Evolutionary conservation across 2,329 filamentous ascomycete genomes (phyloP), one percentile per base, ranked within the genome.

Genomic region (Penicillium aurantiogriseum): DNA sequence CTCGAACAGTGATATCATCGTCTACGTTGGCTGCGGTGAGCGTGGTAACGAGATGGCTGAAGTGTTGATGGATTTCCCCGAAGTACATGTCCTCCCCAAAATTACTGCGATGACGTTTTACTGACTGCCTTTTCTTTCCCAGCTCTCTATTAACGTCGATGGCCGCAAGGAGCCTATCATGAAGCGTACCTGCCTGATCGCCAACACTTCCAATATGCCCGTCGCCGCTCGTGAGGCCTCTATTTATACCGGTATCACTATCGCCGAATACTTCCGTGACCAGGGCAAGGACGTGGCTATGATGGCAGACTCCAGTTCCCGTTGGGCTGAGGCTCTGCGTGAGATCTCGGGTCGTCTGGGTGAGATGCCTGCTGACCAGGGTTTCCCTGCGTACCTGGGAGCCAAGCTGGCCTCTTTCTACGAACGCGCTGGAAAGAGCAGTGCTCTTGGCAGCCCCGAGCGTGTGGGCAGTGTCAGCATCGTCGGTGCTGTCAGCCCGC

Each of bases 191-290:
- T 95, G 92, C 23, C 84, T 99, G 60, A 97, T 99, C 73, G 94
- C 94, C 76, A 99, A 99, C 80, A 99, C 94, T 43, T 99, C 94
- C 69, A 99, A 99, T 83, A 99, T 99, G 94, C 94, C 94, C 61
- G 94, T 99, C 71, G 94, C 94, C 63, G 94, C 94, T 60, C 91
- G 94, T 80, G 94, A 99, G 78, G 94, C 94, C 57, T 99, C 94
- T 64, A 99, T 99, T 74, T 99, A 99, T 80, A 99, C 94, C 3
- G 94, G 86, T 73, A 96, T 97, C 64, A 96, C 91, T 0, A 88
- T 97, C 0, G 90, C 91, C 42, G 94, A 99, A 75, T 99, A 99
- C 72, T 97, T 97, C 82, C 85, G 94, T 66, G 94, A 99, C 72
- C 91, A 96, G 78, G 94, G 94, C 63, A 93, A 97, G 78, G 85